Percentiles rank a stretch among this genome's conserved stretches.
Conservation (phyloP, 2,329 filamentous ascomycete species). For the Calonectria henricotiae region DNA sequence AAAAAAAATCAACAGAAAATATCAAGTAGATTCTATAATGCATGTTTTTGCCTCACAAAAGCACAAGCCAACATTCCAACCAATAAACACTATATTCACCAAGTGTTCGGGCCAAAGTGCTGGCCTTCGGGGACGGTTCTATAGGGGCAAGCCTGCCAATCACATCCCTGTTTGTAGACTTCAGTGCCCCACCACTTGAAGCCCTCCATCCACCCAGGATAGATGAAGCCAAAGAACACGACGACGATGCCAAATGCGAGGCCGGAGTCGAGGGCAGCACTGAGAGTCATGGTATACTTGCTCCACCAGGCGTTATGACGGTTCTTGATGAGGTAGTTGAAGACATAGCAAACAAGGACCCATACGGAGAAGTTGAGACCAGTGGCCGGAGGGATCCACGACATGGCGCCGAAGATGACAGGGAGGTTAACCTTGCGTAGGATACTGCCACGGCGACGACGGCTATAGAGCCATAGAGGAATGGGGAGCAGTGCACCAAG, state of each 20-base stretch:
- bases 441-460: conserved; percentile 73
- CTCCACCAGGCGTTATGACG: conserved; percentile 85
- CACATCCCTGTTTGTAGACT: conserved; percentile 86
- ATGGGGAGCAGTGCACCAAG: conserved; percentile 83
- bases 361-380: conserved; percentile 92
- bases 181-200: conserved; percentile 94
- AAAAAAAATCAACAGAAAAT: neutral
- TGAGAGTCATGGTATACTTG: conserved; percentile 93
- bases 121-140: conserved; percentile 75
- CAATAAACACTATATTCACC: conserved; percentile 60
- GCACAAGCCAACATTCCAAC: conserved; percentile 1
- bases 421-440: conserved; percentile 86
- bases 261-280: conserved; percentile 86
- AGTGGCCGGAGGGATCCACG: conserved; percentile 90
- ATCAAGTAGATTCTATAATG: conserved; percentile 46
- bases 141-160: conserved; percentile 87
- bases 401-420: conserved; percentile 85
- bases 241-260: conserved; percentile 87
- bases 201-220: conserved; percentile 80
- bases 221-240: conserved; percentile 90
- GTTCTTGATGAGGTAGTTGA: conserved; percentile 83
- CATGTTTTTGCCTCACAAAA: conserved; percentile 30
- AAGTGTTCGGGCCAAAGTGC: conserved; percentile 77
- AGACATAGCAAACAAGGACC: conserved; percentile 87
- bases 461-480: conserved; percentile 80